Percentiles rank a stretch among this genome's conserved stretches.
phyloP scores from a whole-genome alignment of 2,329 filamentous ascomycete species.

The Immersiporthe knoxdaviesiana region DNA sequence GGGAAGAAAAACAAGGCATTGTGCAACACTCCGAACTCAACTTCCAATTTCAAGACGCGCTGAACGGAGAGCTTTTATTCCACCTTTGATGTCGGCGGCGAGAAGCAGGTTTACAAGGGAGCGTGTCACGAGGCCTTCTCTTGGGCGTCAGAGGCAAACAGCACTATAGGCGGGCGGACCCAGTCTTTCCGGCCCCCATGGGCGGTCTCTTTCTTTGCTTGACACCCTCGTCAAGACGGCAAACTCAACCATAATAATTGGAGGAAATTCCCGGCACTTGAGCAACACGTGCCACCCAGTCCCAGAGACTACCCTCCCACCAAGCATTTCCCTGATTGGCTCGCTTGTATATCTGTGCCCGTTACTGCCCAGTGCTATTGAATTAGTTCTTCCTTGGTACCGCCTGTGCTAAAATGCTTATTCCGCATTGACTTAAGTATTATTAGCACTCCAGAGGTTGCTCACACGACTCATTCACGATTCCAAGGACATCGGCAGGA shows the following conservation, averaged over 20 bases:
- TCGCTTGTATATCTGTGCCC: conserved; percentile 1
- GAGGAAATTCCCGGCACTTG: conserved; percentile 20
- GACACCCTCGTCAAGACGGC: conserved; percentile 2
- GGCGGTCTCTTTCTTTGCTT: neutral
- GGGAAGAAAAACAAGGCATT: neutral
- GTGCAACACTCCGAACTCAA: neutral
- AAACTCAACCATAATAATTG: conserved; percentile 20
- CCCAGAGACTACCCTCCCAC: neutral
- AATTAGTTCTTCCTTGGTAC: neutral
- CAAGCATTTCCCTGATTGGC: neutral
- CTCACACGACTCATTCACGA: conserved; percentile 2
- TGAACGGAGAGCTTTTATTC: conserved; percentile 7
- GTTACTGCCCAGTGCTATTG: conserved; percentile 7
- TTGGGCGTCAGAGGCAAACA: neutral
- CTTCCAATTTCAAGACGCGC: neutral
- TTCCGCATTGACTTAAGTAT: neutral
- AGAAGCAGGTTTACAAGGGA: conserved; percentile 7
- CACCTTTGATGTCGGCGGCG: conserved; percentile 12
- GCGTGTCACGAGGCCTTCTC: conserved; percentile 13
- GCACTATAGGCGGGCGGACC: conserved; percentile 14
- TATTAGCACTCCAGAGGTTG: neutral
- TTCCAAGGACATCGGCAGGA: neutral
- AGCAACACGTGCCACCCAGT: conserved; percentile 11
- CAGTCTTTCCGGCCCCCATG: no score
- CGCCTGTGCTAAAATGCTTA: neutral